These are phyloP conservation scores for Ophiostoma populinum DNA, from an alignment of 2,329 filamentous ascomycete genomes.

Conservation along the genomic window DNA sequence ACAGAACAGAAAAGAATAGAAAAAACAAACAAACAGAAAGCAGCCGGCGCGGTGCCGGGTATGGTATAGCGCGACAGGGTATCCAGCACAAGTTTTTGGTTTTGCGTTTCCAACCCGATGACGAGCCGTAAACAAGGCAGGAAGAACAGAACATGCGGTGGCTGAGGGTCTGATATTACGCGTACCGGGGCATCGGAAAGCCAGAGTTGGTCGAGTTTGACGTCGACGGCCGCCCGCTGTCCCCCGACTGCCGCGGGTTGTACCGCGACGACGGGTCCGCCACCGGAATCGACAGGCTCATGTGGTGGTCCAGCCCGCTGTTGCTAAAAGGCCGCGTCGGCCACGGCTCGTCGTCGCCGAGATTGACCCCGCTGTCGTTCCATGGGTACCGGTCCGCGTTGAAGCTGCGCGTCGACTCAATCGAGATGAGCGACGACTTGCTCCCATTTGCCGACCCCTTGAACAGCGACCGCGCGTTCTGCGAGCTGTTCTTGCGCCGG, in stretches of 20 bases:
- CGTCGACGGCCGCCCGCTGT: conserved; percentile 83
- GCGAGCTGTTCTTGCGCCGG: conserved; percentile 82
- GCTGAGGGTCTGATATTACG: too few relatives aligned
- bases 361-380: conserved; percentile 94
- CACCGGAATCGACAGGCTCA: conserved; percentile 44
- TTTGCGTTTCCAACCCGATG: conserved; percentile 10
- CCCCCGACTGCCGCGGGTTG: conserved; percentile 66
- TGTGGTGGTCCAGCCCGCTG: conserved; percentile 40
- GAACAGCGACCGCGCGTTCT: conserved; percentile 71
- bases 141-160: conserved; percentile 18
- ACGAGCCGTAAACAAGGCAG: conserved; percentile 13
- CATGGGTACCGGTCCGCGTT: conserved; percentile 88
- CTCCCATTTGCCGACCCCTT: conserved; percentile 83
- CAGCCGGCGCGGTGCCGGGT: conserved; percentile 1
- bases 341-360: conserved; percentile 65
- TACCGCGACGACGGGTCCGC: conserved; percentile 76
- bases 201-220: conserved; percentile 91
- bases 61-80: conserved; percentile 40
- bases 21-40: neutral
- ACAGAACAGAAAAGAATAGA: neutral
- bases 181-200: too few relatives aligned
- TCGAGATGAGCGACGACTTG: conserved; percentile 87
- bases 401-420: conserved; percentile 84
- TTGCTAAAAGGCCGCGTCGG: conserved; percentile 45
- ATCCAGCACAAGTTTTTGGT: conserved; percentile 32